Evolutionary conservation across 169 alveolate species (phyloP).

Genomic region (Perkinsus olseni): DNA sequence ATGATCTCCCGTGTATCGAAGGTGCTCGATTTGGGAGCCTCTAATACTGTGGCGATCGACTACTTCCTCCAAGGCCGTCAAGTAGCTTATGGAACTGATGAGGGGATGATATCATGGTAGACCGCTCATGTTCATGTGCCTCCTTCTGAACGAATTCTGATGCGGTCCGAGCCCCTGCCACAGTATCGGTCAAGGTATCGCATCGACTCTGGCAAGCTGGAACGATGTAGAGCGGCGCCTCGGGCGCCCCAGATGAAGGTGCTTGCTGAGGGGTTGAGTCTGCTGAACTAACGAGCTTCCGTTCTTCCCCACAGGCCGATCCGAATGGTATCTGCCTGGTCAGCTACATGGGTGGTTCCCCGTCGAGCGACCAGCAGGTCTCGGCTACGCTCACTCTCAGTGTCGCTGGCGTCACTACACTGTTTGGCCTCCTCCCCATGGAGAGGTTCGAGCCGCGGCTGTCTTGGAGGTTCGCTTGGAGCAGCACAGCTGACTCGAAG

Average conservation of each 20-base stretch:
- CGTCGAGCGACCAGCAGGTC: not conserved
- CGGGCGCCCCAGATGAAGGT: not conserved
- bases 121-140: not conserved
- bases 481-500: not conserved
- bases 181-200: not conserved
- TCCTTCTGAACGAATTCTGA: not conserved
- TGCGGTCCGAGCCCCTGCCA: not conserved
- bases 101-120: not conserved
- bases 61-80: not conserved
- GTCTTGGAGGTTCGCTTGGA: not conserved
- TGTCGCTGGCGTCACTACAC: not conserved
- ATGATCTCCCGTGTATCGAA: not conserved
- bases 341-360: not conserved
- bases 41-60: not conserved
- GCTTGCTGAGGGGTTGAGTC: not conserved
- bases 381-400: not conserved
- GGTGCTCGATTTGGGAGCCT: not conserved
- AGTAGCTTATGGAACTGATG: not conserved
- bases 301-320: not conserved
- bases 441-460: not conserved
- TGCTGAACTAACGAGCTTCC: too few relatives aligned
- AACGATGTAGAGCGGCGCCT: not conserved
- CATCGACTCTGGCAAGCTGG: not conserved
- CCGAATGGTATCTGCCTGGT: not conserved
- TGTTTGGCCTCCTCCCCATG: not conserved